phyloP scores from a whole-genome alignment of 345 rosid species.

The Garcia nutans region DNA sequence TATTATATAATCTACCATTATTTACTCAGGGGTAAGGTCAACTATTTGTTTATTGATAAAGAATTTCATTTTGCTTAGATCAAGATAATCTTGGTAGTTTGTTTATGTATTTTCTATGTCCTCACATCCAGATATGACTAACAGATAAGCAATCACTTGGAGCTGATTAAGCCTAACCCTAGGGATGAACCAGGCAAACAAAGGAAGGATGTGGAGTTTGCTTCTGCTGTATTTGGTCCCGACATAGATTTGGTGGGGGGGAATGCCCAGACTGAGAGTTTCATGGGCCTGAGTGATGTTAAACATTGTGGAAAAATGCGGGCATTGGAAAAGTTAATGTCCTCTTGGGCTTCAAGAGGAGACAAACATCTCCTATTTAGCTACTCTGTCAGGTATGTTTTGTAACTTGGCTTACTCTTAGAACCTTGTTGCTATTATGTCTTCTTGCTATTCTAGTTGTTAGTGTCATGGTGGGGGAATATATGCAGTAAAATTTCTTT shows the following conservation, averaged over 20 bases:
- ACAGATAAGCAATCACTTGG: constrained; percentile 94
- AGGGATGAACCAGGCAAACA: constrained; percentile 85
- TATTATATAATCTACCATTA: neutral
- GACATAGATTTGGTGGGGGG: constrained; percentile 87
- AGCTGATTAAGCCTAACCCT: constrained; percentile 93
- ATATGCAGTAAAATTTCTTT: neutral
- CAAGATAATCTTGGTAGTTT: neutral
- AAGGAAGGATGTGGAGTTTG: constrained; percentile 85
- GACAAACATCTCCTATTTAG: constrained; percentile 96
- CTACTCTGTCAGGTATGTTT: constrained; percentile 78
- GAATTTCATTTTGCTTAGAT: neutral
- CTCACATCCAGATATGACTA: constrained; percentile 18
- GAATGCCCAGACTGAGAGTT: constrained; percentile 59
- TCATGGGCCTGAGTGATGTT: constrained; percentile 79
- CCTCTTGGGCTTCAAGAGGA: constrained; percentile 75
- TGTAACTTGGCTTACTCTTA: neutral
- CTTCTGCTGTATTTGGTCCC: constrained; percentile 70
- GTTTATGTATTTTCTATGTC: constrained; percentile 3
- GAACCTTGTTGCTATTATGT: neutral
- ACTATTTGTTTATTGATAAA: neutral
- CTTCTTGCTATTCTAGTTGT: neutral
- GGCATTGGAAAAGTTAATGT: constrained; percentile 76
- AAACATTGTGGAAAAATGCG: constrained; percentile 94
- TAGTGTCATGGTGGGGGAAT: neutral
- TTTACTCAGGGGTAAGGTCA: neutral